Evolutionary conservation across 2,329 filamentous ascomycete species (phyloP), one percentile per base, ranked within the genome.

Genomic region (Malbranchea zuffiana): DNA sequence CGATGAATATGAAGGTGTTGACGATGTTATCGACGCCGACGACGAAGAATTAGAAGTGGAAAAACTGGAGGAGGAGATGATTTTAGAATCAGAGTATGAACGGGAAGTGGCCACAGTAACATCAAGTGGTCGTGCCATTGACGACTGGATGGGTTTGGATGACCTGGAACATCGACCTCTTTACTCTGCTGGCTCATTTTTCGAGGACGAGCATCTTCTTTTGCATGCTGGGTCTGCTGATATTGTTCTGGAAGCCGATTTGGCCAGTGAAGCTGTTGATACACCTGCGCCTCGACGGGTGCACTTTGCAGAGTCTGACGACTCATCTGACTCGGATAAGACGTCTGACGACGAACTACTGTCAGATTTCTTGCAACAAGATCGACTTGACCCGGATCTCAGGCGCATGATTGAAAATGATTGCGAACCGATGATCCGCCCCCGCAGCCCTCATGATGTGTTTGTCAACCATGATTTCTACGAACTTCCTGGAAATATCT

Each of bases 21-120:
- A 88, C 53, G 75, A 85, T 34, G 80, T 92, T 43, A 82, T 74
- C 47, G 82, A 87, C 49, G 79, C 75, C 7, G 82, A 87, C 44
- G 79, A 84, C 45, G 82, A 88, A 56, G 80, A 88, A 57, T 75
- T 82, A 46, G 75, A 82, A 68, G 75, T 88, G 39, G 73, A 81
- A 52, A 74, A 78, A 68, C 71, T 76, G 66, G 83, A 90, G 71
- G 82, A 86, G 65, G 71, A 77, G 57, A 74, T 79, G 48, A 83
- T 87, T 44, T 66, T 82, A 23, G 55, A 60, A 34, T 61, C 59
- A 5, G 60, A 63, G 37, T 53, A 55, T 39, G 55, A 59, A 27
- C 49, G 57, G 17, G 49, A 46, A 2, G 23, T 54, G 5, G 40
- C 32, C 12, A 43, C 39, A 28, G 40, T 46, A 6, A 27, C 34